Percentiles rank a stretch among this genome's conserved stretches.
These are phyloP conservation scores for Ramalina peruviana DNA, from an alignment of 495 filamentous ascomycete genomes.

Conservation along the genomic window DNA sequence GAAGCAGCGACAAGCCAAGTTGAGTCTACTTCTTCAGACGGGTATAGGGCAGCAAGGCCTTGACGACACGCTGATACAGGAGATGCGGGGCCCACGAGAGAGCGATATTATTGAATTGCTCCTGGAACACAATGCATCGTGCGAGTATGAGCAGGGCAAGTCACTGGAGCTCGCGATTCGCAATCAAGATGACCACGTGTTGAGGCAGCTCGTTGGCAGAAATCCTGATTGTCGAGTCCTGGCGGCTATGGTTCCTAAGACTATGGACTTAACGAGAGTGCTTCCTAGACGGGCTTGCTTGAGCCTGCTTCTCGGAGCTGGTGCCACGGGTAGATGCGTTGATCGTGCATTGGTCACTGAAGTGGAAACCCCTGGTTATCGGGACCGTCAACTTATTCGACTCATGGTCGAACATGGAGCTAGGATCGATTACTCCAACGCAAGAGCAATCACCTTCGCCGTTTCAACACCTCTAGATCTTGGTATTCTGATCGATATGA, in stretches of 20 bases:
- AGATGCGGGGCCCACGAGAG: slow-evolving; percentile 2
- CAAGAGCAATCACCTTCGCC: slow-evolving; percentile 4
- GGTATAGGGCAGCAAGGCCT: slow-evolving; percentile 7
- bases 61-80: slow-evolving; percentile 3
- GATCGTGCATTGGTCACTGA: slow-evolving; percentile 4
- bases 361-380: neutral
- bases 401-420: slow-evolving; percentile 5
- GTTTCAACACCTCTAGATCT: neutral
- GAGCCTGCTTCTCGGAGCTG: slow-evolving; percentile 1
- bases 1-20: slow-evolving; percentile 2
- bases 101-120: neutral
- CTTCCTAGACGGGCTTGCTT: neutral
- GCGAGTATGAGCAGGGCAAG: slow-evolving; percentile 6
- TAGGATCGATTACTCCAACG: slow-evolving; percentile 3
- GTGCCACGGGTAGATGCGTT: slow-evolving; percentile 4
- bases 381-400: slow-evolving; percentile 1
- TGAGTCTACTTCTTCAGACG: slow-evolving; percentile 4
- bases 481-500: neutral
- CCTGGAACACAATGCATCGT: slow-evolving; percentile 2
- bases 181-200: neutral
- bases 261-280: neutral
- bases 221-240: neutral
- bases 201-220: slow-evolving; percentile 1
- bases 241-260: neutral
- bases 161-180: slow-evolving; percentile 7